phyloP scores from a whole-genome alignment of 2,329 filamentous ascomycete genomes.

The Aschersonia sp. region DNA sequence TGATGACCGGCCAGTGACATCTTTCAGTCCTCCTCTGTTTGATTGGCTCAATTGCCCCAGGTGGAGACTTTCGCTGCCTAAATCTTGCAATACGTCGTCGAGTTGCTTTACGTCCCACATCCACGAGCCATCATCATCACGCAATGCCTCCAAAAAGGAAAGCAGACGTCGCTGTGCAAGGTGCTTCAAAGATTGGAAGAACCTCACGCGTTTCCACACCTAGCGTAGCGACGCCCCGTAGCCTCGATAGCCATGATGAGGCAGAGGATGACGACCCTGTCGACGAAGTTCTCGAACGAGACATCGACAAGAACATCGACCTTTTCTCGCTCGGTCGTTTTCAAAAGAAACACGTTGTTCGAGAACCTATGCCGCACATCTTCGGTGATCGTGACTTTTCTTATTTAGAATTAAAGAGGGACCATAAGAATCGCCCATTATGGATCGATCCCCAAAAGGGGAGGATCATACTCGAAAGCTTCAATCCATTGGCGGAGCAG shows the following conservation, averaged over 20 bases:
- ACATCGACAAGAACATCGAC: constrained; percentile 43
- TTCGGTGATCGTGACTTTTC: constrained; percentile 56
- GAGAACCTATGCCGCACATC: constrained; percentile 30
- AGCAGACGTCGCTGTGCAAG: constrained; percentile 33
- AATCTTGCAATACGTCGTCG: no score
- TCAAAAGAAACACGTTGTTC: constrained; percentile 28
- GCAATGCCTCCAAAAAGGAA: constrained; percentile 60
- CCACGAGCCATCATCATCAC: not conserved
- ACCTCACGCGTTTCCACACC: constrained; percentile 45
- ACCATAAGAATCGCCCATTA: constrained; percentile 77
- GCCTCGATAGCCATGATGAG: constrained; percentile 39
- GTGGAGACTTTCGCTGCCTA: no score
- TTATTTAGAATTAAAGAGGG: constrained; percentile 66
- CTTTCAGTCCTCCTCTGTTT: no score
- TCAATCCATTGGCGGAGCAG: constrained; percentile 72
- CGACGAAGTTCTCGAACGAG: constrained; percentile 36
- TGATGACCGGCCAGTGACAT: no score
- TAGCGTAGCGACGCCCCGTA: constrained; percentile 43
- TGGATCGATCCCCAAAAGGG: constrained; percentile 86
- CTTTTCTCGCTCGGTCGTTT: constrained; percentile 41
- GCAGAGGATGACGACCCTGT: constrained; percentile 30
- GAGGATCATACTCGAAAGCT: constrained; percentile 85
- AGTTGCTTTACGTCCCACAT: no score
- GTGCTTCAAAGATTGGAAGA: constrained; percentile 38
- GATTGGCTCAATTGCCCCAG: no score